These are phyloP conservation scores for Microsporum audouinii DNA, from an alignment of 2,329 filamentous ascomycete species.

Conservation along the genomic window DNA sequence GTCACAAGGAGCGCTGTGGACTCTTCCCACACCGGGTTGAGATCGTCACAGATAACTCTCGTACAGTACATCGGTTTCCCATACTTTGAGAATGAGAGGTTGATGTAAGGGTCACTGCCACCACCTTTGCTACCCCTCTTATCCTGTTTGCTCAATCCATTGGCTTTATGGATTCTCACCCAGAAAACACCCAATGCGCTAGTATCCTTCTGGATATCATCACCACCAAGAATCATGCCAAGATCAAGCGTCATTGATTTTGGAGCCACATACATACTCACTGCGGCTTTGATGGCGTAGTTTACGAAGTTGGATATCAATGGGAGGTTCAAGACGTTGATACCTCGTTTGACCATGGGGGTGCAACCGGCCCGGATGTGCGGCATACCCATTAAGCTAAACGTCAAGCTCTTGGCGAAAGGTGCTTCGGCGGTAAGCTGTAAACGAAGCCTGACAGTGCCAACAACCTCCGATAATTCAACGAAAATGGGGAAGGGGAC, in stretches of 20 bases:
- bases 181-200: slow-evolving; percentile 81
- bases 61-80: slow-evolving; percentile 97
- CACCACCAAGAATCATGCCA: slow-evolving; percentile 78
- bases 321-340: slow-evolving; percentile 84
- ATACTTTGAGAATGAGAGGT: slow-evolving; percentile 88
- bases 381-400: slow-evolving; percentile 87
- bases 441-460: slow-evolving; percentile 69
- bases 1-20: slow-evolving; percentile 75
- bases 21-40: slow-evolving; percentile 90
- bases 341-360: slow-evolving; percentile 80
- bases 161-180: slow-evolving; percentile 79
- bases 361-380: slow-evolving; percentile 82
- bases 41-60: slow-evolving; percentile 83
- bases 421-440: slow-evolving; percentile 84
- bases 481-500: slow-evolving; percentile 80
- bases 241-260: slow-evolving; percentile 90
- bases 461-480: slow-evolving; percentile 81
- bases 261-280: slow-evolving; percentile 83
- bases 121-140: slow-evolving; percentile 68
- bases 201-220: slow-evolving; percentile 79
- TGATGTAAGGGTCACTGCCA: slow-evolving; percentile 91
- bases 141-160: slow-evolving; percentile 85
- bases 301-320: slow-evolving; percentile 95
- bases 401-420: slow-evolving; percentile 81
- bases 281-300: slow-evolving; percentile 78